A percentile compares a stretch with the other conserved stretches of the same genome.
Evolutionary conservation across 306 rosid species (phyloP).

Genomic region (Mimosa pudica): DNA sequence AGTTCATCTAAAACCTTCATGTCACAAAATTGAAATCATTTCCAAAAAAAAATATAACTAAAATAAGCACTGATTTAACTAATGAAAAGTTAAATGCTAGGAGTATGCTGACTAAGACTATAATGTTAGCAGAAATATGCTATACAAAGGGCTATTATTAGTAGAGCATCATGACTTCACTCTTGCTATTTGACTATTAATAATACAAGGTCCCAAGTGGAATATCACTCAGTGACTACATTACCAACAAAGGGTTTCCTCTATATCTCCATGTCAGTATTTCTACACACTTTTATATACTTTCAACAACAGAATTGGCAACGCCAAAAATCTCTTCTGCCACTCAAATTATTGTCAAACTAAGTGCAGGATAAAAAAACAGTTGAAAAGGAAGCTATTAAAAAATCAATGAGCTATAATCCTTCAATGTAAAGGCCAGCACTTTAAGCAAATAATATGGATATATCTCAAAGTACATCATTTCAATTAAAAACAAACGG

Average conservation of each 20-base stretch:
- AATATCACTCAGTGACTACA: neutral
- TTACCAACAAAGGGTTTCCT: neutral
- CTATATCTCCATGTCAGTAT: neutral
- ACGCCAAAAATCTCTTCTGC: neutral
- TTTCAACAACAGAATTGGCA: conserved; percentile 1
- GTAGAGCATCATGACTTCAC: neutral
- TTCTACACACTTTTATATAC: neutral
- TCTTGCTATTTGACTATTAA: neutral
- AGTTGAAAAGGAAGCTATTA: neutral
- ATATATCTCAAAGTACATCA: neutral
- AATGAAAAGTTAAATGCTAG: neutral
- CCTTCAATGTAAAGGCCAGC: conserved; percentile 1
- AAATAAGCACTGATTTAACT: neutral
- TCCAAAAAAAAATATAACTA: neutral
- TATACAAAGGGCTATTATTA: neutral
- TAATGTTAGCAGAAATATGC: neutral
- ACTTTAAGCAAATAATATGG: neutral
- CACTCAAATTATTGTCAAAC: neutral
- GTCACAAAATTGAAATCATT: neutral
- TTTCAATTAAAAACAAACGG: neutral
- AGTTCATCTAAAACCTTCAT: conserved; percentile 6
- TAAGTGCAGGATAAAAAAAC: neutral
- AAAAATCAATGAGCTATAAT: neutral
- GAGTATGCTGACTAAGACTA: neutral
- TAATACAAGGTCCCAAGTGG: neutral